These are phyloP conservation scores for Keqinozyma sinolaborantium DNA, from an alignment of 1,139 yeast genomes.

Conservation along the genomic window DNA sequence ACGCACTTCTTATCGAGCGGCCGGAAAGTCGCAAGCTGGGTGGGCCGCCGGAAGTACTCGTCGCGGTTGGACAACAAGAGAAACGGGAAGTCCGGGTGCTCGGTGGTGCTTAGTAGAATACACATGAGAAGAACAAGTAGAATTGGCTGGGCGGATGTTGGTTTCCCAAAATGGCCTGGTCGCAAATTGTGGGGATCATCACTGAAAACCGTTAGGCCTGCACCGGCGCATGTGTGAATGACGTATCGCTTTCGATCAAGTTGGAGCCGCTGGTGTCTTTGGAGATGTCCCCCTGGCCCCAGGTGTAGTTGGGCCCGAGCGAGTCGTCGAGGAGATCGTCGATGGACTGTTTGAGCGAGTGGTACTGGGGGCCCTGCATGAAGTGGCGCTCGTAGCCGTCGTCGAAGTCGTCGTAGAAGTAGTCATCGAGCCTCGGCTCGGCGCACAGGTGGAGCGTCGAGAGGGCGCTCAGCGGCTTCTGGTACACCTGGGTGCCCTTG, in stretches of 20 bases:
- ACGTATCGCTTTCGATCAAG: neutral
- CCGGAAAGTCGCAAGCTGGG: constrained; percentile 58
- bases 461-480: constrained; percentile 1
- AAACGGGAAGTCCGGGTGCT: constrained; percentile 64
- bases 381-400: constrained; percentile 26
- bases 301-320: too few species aligned
- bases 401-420: constrained; percentile 19
- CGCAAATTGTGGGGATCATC: neutral
- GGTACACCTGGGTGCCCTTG: constrained; percentile 25
- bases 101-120: constrained; percentile 56
- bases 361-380: constrained; percentile 5
- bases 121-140: too few species aligned
- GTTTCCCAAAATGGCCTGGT: neutral
- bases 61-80: constrained; percentile 81
- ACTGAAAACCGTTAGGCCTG: neutral
- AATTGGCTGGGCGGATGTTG: too few species aligned
- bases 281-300: too few species aligned
- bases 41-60: constrained; percentile 73
- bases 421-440: too few species aligned
- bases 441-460: too few species aligned
- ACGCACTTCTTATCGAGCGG: constrained; percentile 30
- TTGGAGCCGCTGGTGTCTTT: neutral
- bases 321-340: too few species aligned
- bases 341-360: too few species aligned
- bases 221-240: neutral